Evolutionary conservation across 495 filamentous ascomycete species (phyloP), one percentile per base, ranked within the genome.

Genomic region (Viridothelium virens): DNA sequence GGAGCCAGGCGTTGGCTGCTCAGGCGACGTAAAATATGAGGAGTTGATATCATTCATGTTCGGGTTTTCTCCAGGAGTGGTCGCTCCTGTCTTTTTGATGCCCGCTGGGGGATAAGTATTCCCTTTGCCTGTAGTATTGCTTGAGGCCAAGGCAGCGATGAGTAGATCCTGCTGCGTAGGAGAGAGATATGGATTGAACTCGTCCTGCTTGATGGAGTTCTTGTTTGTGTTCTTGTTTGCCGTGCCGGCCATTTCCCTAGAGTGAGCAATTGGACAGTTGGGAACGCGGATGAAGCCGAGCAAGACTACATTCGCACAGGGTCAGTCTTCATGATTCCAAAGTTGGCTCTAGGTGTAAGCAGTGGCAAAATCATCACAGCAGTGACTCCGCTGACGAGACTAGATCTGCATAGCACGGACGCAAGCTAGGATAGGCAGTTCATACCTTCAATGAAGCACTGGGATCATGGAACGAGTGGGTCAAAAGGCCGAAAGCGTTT

Each of bases 91-190:
- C 14, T 59, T 59, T 7, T 6, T 14, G 25, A 6, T 59, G 5
- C 6, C 31, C 0, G 53, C 53, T 4, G 53, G 53, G 36, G 53
- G 53, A 36, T 59, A 59, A 36, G 53, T 59, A 59, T 31, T 59
- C 2, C 53, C 53, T 59, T 59, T 59, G 48, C 10, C 18, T 7
- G 53, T 7, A 59, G 53, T 7, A 36, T 59, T 59, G 53, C 53
- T 59, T 6, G 92, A 95, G 59, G 88, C 87, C 69, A 98, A 85
- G 33, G 94, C 93, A 56, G 91, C 90, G 48, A 92, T 86, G 50
- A 97, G 79, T 47, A 97, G 86, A 73, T 89, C 87, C 78, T 97
- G 91, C 76, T 98, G 91, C 71, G 89, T 86, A 18, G 89, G 87
- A 46, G 91, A 91, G 67, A 96, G 87, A 74, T 87, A 88, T 41